Conservation (phyloP, 2,329 filamentous ascomycete species). For the Arthroderma sp. region DNA sequence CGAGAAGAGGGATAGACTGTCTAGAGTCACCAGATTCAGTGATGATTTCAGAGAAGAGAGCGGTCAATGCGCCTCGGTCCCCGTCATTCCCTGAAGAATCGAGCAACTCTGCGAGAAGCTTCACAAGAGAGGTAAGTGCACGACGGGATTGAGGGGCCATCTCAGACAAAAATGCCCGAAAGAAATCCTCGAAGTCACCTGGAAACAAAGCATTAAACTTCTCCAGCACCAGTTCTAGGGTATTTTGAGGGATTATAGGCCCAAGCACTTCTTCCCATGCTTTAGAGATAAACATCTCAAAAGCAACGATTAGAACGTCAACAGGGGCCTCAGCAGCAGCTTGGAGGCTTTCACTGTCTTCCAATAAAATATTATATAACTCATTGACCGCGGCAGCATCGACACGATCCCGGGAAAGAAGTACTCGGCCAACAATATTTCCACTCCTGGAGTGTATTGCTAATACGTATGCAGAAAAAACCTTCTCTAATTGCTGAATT, state of each 20-base stretch:
- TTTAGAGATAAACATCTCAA: conserved; percentile 81
- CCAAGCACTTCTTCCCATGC: conserved; percentile 87
- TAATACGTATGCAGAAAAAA: conserved; percentile 69
- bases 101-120: conserved; percentile 71
- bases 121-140: conserved; percentile 71
- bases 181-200: conserved; percentile 42
- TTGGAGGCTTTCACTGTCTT: conserved; percentile 67
- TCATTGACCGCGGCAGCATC: conserved; percentile 78
- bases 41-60: conserved; percentile 77
- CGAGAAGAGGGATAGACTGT: conserved; percentile 75
- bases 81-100: conserved; percentile 85
- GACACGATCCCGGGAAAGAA: conserved; percentile 55
- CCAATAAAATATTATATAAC: conserved; percentile 75
- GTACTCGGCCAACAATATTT: conserved; percentile 64
- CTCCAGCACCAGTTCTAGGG: conserved; percentile 58
- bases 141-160: conserved; percentile 50
- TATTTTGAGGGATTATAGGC: conserved; percentile 59
- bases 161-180: conserved; percentile 38
- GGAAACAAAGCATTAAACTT: conserved; percentile 31
- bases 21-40: conserved; percentile 64
- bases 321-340: conserved; percentile 60
- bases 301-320: conserved; percentile 78
- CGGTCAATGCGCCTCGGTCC: conserved; percentile 74
- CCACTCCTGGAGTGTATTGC: conserved; percentile 75
- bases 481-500: conserved; percentile 65